Conservation (phyloP, 2,329 filamentous ascomycete genomes). For the Colletotrichum sp. region DNA sequence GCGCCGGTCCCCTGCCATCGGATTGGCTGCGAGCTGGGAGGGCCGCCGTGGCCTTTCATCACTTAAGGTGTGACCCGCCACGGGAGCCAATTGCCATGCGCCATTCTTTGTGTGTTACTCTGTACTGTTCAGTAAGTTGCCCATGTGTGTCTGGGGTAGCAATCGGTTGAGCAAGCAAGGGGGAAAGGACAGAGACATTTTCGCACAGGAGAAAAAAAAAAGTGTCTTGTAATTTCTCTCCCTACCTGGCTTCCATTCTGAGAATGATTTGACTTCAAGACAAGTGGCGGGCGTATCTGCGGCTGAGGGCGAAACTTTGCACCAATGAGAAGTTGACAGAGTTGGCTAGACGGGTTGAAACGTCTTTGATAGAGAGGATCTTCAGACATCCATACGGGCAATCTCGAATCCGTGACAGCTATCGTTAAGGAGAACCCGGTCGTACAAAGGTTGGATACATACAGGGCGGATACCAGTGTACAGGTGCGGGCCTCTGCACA, state of each 20-base stretch:
- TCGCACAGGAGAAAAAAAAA: neutral
- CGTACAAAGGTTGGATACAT: neutral
- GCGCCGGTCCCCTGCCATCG: neutral
- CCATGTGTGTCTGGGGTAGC: neutral
- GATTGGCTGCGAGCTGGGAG: neutral
- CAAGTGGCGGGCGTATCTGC: neutral
- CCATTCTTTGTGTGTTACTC: neutral
- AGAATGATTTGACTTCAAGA: neutral
- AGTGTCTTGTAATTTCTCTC: neutral
- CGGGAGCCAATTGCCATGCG: neutral
- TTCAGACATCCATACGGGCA: neutral
- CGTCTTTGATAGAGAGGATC: constrained; percentile 3
- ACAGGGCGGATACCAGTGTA: neutral
- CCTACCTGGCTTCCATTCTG: neutral
- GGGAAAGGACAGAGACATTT: neutral
- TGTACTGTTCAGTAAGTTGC: neutral
- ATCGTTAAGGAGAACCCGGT: neutral
- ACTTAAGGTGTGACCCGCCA: neutral
- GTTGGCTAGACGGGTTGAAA: neutral
- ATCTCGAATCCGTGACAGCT: neutral
- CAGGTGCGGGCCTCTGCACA: neutral
- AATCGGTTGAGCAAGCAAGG: neutral
- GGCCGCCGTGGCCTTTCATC: neutral
- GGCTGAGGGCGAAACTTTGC: neutral
- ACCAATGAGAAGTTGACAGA: neutral